Evolutionary conservation across 225 moss, liverwort and hornwort genomes (phyloP), one percentile per base, ranked within the genome.

Genomic region (Sphagnum contortum): DNA sequence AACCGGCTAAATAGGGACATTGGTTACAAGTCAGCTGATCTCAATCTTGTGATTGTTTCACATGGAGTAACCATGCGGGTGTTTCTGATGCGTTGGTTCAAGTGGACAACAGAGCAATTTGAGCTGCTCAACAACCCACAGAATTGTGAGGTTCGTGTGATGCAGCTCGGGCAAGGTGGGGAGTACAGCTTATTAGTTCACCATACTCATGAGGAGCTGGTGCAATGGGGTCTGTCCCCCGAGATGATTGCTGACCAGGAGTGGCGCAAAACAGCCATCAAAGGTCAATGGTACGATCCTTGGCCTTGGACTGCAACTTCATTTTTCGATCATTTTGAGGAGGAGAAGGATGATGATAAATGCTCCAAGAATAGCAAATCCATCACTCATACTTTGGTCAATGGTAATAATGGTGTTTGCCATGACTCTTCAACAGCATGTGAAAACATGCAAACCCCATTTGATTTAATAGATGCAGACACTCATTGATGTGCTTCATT

Each of bases 11-110:
- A 70, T 10, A 83, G 78, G 57, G 57, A 81, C 50, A 78, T 67
- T 6, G 44, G 44, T 56, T 29, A 74, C 62, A 70, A 70, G 60
- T 72, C 64, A 6, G 59, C 69, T 52, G 87, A 87, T 52, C 71
- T 83, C 50, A 87, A 87, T 61, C 48, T 87, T 49, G 78, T 87
- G 49, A 83, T 87, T 5, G 87, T 87, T 9, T 87, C 87, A 1
- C 87, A 87, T 52, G 87, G 87, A 8, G 80, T 87, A 12, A 87
- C 87, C 5, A 87, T 87, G 83, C 54, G 87, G 49, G 83, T 83
- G 14, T 87, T 87, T 57, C 72, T 87, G 1, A 87, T 87, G 87
- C 80, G 83, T 62, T 87, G 87, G 87, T 87, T 87, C n/a, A 87
- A 81, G 54, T 87, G 87, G 87, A 87, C 87, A 48, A 79, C 80